phyloP scores from a whole-genome alignment of 2,329 filamentous ascomycete species.

The Aspergillus viridinutans region DNA sequence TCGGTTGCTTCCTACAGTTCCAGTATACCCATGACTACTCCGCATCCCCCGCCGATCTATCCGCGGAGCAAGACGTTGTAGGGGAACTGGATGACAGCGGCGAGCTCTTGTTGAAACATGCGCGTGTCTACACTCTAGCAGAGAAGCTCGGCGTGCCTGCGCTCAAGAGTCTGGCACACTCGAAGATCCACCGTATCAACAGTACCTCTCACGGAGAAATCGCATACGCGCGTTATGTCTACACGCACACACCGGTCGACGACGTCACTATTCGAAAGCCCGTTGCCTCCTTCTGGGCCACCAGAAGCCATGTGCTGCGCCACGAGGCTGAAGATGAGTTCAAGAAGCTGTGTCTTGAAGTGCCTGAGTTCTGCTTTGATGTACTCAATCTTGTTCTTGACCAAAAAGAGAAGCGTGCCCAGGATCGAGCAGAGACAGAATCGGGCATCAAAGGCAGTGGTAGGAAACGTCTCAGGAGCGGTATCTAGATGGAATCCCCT shows the following conservation, averaged over 20 bases:
- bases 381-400: conserved; percentile 62
- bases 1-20: conserved; percentile 76
- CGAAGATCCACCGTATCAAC: conserved; percentile 89
- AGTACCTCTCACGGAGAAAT: conserved; percentile 87
- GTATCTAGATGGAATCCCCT: conserved; percentile 12
- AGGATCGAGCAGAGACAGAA: conserved; percentile 34
- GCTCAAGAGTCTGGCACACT: conserved; percentile 73
- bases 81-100: conserved; percentile 72
- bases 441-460: conserved; percentile 32
- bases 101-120: conserved; percentile 79
- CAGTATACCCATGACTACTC: conserved; percentile 87
- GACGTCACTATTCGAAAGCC: conserved; percentile 74
- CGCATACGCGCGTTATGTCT: conserved; percentile 85
- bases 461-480: conserved; percentile 36
- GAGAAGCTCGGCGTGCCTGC: conserved; percentile 66
- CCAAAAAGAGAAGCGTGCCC: conserved; percentile 40
- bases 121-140: conserved; percentile 82
- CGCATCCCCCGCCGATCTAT: conserved; percentile 56
- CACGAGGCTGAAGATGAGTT: conserved; percentile 85
- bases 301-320: conserved; percentile 71
- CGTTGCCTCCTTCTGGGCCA: conserved; percentile 88
- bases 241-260: conserved; percentile 66
- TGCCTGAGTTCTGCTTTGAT: conserved; percentile 88
- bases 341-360: conserved; percentile 77
- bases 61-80: conserved; percentile 61